Evolutionary conservation across 805 yeast genomes (phyloP).

Genomic region (Pichia manshurica): DNA sequence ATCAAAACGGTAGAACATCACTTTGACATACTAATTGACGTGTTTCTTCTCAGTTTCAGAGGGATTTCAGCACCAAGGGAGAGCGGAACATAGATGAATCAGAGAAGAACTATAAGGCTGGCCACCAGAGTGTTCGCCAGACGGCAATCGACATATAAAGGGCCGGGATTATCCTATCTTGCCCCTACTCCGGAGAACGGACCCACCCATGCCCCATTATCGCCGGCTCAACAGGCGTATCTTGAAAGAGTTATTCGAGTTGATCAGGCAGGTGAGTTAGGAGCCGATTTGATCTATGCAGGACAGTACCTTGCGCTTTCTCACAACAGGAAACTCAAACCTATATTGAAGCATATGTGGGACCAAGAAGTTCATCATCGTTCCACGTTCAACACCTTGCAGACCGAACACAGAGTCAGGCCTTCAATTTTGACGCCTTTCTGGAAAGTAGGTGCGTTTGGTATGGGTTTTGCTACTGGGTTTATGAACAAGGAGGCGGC

Average conservation of each 20-base stretch:
- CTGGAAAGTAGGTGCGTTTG: slow-evolving; percentile 89
- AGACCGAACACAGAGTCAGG: slow-evolving; percentile 71
- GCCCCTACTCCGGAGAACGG: slow-evolving; percentile 10
- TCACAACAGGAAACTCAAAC: slow-evolving; percentile 66
- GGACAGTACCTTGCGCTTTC: slow-evolving; percentile 83
- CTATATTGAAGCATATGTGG: slow-evolving; percentile 92
- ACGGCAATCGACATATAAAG: slow-evolving; percentile 17
- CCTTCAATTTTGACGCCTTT: slow-evolving; percentile 89
- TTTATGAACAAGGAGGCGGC: slow-evolving; percentile 89
- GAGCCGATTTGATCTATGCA: slow-evolving; percentile 87
- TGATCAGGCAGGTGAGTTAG: slow-evolving; percentile 97
- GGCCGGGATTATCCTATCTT: slow-evolving; percentile 5
- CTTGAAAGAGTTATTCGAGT: slow-evolving; percentile 77
- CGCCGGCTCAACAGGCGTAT: slow-evolving; percentile 59
- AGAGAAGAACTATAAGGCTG: background rate
- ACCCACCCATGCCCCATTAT: slow-evolving; percentile 26
- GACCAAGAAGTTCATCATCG: slow-evolving; percentile 94
- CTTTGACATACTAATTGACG: too few relatives aligned
- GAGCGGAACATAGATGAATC: too few relatives aligned
- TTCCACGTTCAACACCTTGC: slow-evolving; percentile 73
- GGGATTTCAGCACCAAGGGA: too few relatives aligned
- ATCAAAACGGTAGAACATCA: too few relatives aligned
- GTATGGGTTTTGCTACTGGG: slow-evolving; percentile 84
- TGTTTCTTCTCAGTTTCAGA: too few relatives aligned
- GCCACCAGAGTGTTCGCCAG: slow-evolving; percentile 5